A percentile compares a stretch with the other conserved stretches of the same genome.
Conservation (phyloP, 2,329 filamentous ascomycete species). For the Xylariaceae sp. region DNA sequence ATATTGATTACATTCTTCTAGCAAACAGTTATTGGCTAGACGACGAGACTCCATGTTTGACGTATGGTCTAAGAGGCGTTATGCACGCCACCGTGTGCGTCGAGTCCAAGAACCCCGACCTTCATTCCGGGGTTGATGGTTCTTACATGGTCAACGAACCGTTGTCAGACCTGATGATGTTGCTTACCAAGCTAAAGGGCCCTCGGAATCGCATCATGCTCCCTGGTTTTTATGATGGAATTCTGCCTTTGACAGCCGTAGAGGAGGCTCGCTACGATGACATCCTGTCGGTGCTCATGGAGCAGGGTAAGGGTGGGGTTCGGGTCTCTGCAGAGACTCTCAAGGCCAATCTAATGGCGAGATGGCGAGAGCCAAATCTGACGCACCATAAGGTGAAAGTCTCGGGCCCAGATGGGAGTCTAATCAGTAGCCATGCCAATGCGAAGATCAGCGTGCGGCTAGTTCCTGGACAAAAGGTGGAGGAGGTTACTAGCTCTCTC, state of each 20-base stretch:
- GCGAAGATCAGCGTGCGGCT: slow-evolving; percentile 89
- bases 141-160: slow-evolving; percentile 90
- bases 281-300: slow-evolving; percentile 78
- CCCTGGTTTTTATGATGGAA: slow-evolving; percentile 86
- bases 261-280: slow-evolving; percentile 85
- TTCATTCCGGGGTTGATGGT: slow-evolving; percentile 96
- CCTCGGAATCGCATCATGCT: slow-evolving; percentile 81
- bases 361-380: slow-evolving; percentile 93
- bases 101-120: slow-evolving; percentile 83
- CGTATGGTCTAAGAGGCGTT: slow-evolving; percentile 91
- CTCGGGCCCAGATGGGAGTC: slow-evolving; percentile 87
- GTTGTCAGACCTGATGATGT: slow-evolving; percentile 84
- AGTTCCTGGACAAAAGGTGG: slow-evolving; percentile 90
- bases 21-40: slow-evolving; percentile 99
- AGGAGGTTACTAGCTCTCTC: slow-evolving; percentile 73
- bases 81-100: slow-evolving; percentile 92
- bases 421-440: slow-evolving; percentile 89
- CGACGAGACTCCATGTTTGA: slow-evolving; percentile 92
- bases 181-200: slow-evolving; percentile 84
- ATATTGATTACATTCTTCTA: slow-evolving; percentile 91
- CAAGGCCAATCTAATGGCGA: slow-evolving; percentile 84
- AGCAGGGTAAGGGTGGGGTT: slow-evolving; percentile 66
- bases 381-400: slow-evolving; percentile 94
- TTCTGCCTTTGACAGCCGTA: slow-evolving; percentile 74
- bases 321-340: slow-evolving; percentile 67